These are phyloP conservation scores for Candida argentea DNA, from an alignment of 805 yeast genomes.

Conservation along the genomic window DNA sequence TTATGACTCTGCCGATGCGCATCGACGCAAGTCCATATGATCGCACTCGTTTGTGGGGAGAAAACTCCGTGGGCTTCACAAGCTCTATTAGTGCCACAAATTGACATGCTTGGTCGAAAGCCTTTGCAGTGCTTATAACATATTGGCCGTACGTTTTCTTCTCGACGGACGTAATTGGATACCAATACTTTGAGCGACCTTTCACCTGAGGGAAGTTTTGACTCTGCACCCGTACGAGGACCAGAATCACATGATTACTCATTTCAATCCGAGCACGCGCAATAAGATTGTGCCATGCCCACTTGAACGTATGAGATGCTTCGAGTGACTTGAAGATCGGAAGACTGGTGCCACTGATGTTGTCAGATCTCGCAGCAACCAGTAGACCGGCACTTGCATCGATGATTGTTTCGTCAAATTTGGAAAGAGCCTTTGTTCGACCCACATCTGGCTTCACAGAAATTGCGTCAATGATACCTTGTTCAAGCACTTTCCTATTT, in stretches of 20 bases:
- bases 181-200: constrained; percentile 23
- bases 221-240: constrained; percentile 11
- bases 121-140: background rate
- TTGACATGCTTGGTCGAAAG: constrained; percentile 1
- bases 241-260: constrained; percentile 8
- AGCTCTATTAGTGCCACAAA: constrained; percentile 13
- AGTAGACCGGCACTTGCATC: no score
- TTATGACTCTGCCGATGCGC: constrained; percentile 6
- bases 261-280: no score
- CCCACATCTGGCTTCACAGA: no score
- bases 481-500: no score
- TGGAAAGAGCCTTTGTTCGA: no score
- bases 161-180: constrained; percentile 6
- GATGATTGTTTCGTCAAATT: no score
- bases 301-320: no score
- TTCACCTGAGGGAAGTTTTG: constrained; percentile 7
- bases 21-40: constrained; percentile 12
- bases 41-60: constrained; percentile 10
- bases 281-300: no score
- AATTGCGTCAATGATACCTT: no score
- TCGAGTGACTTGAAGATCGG: no score
- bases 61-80: constrained; percentile 16
- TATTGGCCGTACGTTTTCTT: constrained; percentile 1
- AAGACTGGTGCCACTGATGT: no score
- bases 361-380: no score